Base-by-base conservation (phyloP, 2,329 filamentous ascomycete genomes). In the Arthrobotrys pseudoclavata region DNA sequence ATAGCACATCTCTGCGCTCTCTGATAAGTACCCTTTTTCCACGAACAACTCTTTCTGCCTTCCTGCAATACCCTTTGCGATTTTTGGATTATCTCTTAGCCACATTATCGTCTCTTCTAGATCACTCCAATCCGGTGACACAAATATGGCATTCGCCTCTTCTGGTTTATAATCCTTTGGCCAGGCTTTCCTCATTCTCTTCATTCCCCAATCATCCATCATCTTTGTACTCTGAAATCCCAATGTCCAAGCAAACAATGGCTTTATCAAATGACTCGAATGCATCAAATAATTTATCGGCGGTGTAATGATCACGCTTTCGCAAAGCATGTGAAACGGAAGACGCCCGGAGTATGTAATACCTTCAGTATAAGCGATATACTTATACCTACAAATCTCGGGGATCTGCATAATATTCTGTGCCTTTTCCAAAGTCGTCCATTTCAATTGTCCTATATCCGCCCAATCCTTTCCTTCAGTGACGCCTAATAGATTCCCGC, bases 301-400 rank as follows among this genome's bases (percentile, higher is more conserved):
- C 66, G 86, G 86, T 1, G 85, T 85, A 42, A 88, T 80, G 2
- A 87, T 83, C 0, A 87, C 85, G 78, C 84, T 86, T 9, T 81
- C 83, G 80, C 87, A 88, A 60, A 87, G 84, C 82, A 86, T 86
- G 81, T 87, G 84, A 80, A 86, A 87, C 76, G 85, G 86, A 71
- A 88, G 85, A 12, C 86, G 84, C 0, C 87, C 87, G 67, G 84
- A 86, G 82, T 88, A 88, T 3, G 86, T 85, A n/a, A 88, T 83
- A 4, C 87, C 87, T 82, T 88, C 87, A 5, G 86, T 87, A 81
- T 88, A 85, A 26, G 88, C 81, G 48, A 88, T 83, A 81, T 87
- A 88, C 68, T 84, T 85, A 82, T 86, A 86, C 67, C 82, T 82
- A 82, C 87, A 88, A 77, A 88, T 88, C 55, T 86, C 86, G 77